Percentiles rank a stretch among this genome's conserved stretches.
Conservation (phyloP, 1,139 yeast genomes). For the Nadsonia starkeyi-henricii region DNA sequence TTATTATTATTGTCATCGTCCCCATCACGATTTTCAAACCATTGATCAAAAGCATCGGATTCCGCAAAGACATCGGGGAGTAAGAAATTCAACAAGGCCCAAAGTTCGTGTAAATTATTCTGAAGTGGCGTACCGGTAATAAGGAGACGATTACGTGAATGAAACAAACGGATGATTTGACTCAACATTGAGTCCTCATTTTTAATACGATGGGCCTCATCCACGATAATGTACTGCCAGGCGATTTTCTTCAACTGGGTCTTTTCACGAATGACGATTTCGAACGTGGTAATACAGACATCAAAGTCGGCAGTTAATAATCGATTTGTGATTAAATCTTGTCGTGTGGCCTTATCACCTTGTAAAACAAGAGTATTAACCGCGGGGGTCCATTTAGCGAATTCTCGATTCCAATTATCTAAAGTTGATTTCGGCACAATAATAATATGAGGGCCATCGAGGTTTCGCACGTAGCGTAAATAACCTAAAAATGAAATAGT, state of each 20-base stretch:
- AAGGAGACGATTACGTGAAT: slow-evolving; percentile 68
- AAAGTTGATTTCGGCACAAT: slow-evolving; percentile 92
- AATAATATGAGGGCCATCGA: slow-evolving; percentile 84
- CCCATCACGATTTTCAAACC: slow-evolving; percentile 42
- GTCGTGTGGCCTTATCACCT: slow-evolving; percentile 73
- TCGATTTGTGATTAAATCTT: slow-evolving; percentile 41
- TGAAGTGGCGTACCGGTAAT: slow-evolving; percentile 96
- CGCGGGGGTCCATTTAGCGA: slow-evolving; percentile 93
- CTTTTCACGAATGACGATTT: slow-evolving; percentile 84
- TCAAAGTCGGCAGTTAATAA: slow-evolving; percentile 69
- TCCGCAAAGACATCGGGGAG: slow-evolving; percentile 93
- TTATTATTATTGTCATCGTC: slow-evolving; percentile 28
- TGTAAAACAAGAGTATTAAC: slow-evolving; percentile 73
- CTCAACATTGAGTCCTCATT: slow-evolving; percentile 86
- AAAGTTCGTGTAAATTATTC: slow-evolving; percentile 83
- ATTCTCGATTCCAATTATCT: slow-evolving; percentile 93
- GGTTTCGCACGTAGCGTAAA: slow-evolving; percentile 57
- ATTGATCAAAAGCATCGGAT: slow-evolving; percentile 75
- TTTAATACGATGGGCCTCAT: slow-evolving; percentile 94
- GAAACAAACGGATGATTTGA: slow-evolving; percentile 76
- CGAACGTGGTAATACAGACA: slow-evolving; percentile 80
- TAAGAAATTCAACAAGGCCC: slow-evolving; percentile 85
- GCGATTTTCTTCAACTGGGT: slow-evolving; percentile 62
- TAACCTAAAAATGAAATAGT: slow-evolving; percentile 86
- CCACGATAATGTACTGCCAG: slow-evolving; percentile 91